These are phyloP conservation scores for Leucogyrophana mollusca DNA, from an alignment of 768 basidiomycete genomes.

Conservation along the genomic window DNA sequence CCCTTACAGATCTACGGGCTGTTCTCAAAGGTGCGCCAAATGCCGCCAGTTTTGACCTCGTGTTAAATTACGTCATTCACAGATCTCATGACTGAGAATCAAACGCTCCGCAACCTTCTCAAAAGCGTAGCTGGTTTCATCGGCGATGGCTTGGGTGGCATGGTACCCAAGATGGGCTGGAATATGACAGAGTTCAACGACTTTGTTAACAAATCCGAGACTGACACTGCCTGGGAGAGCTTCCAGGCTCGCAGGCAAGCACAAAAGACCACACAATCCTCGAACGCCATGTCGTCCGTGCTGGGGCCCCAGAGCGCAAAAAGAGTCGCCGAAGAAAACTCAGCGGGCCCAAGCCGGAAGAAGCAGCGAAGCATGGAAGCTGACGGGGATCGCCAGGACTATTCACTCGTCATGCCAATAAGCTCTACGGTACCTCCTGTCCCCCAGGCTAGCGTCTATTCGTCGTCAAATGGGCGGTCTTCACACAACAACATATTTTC, in stretches of 20 bases:
- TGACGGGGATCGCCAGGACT: conserved; percentile 43
- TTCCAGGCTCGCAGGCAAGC: conserved; percentile 66
- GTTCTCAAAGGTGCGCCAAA: conserved; percentile 69
- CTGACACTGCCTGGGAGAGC: conserved; percentile 91
- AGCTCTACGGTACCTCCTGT: conserved; percentile 36
- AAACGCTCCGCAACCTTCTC: conserved; percentile 76
- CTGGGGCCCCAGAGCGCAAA: conserved; percentile 26
- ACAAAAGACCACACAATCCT: conserved; percentile 28
- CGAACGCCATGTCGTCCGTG: conserved; percentile 28
- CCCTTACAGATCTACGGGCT: conserved; percentile 77
- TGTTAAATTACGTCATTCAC: conserved; percentile 7
- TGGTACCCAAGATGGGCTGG: conserved; percentile 79
- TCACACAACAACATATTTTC: conserved; percentile 56
- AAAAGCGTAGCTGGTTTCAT: conserved; percentile 78
- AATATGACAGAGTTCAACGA: conserved; percentile 73
- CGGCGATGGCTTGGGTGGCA: conserved; percentile 81
- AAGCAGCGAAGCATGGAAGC: conserved; percentile 46
- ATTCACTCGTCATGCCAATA: conserved; percentile 59
- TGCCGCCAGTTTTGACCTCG: neutral
- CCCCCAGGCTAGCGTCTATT: conserved; percentile 28
- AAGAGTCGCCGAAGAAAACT: conserved; percentile 31
- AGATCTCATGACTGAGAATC: conserved; percentile 91
- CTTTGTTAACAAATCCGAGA: conserved; percentile 83
- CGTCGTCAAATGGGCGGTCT: conserved; percentile 36
- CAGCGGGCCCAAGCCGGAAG: conserved; percentile 40